phyloP scores from a whole-genome alignment of 768 basidiomycete genomes.

The Rubroboletus satanas region DNA sequence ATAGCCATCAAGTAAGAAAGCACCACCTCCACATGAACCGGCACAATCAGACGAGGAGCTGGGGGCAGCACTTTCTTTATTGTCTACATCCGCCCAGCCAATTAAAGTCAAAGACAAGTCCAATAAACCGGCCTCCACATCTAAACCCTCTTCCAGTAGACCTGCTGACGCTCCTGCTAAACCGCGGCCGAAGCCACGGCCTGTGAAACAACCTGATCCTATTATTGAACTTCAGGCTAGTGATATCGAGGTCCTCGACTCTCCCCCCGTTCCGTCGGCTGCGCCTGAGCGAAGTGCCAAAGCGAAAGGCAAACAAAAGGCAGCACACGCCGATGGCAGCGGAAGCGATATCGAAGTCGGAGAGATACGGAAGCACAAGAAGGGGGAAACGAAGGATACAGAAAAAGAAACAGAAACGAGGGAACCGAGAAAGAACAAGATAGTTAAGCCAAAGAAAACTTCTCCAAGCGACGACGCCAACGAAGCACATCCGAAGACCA shows the following conservation, averaged over 20 bases:
- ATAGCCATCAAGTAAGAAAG: slow-evolving; percentile 15
- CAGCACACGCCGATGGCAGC: slow-evolving; percentile 13
- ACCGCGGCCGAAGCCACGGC: slow-evolving; percentile 22
- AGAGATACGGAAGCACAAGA: slow-evolving; percentile 30
- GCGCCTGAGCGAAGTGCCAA: slow-evolving; percentile 27
- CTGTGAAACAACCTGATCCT: slow-evolving; percentile 14
- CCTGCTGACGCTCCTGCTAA: slow-evolving; percentile 19
- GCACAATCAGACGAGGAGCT: slow-evolving; percentile 25
- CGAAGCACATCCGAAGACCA: slow-evolving; percentile 13
- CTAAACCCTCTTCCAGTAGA: slow-evolving; percentile 19
- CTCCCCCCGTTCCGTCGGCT: slow-evolving; percentile 9
- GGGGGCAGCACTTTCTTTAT: slow-evolving; percentile 11
- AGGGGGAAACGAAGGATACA: slow-evolving; percentile 17
- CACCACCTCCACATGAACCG: slow-evolving; percentile 1
- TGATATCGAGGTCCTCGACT: slow-evolving; percentile 30
- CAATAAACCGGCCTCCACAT: slow-evolving; percentile 9
- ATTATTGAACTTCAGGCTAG: slow-evolving; percentile 23
- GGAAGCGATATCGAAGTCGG: slow-evolving; percentile 15
- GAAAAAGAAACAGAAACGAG: slow-evolving; percentile 20
- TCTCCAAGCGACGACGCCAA: slow-evolving; percentile 16
- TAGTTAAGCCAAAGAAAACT: slow-evolving; percentile 23
- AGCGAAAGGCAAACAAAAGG: slow-evolving; percentile 41
- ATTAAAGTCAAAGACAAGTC: slow-evolving; percentile 16
- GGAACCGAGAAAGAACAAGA: slow-evolving; percentile 30
- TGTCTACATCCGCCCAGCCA: slow-evolving; percentile 12